Evolutionary conservation across 805 yeast genomes (phyloP), one percentile per base, ranked within the genome.

Genomic region (Lipomyces lipofer): DNA sequence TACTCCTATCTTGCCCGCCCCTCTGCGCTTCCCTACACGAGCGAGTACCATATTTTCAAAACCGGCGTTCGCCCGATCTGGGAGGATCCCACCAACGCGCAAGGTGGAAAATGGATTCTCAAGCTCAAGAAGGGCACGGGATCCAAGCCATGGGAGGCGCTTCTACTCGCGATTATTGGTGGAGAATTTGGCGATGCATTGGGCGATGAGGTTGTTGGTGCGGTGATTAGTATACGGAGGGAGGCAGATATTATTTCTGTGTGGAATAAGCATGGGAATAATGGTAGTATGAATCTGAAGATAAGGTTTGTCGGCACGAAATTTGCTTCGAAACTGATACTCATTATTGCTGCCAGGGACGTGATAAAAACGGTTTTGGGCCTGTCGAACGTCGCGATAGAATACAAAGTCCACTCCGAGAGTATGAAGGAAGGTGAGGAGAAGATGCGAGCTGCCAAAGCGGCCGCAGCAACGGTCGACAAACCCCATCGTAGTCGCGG

Each of bases 51-150:
- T 71, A 81, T 94, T 66, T 92, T 92, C 78, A 86, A 91, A 75
- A 87, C 87, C 69, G 96, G 90, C 53, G 84, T 94, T 67, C 86
- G 88, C 73, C 99, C 99, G 54, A 97, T 94, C 78, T 92, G 99
- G 99, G 99, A 92, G 78, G 97, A 92, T 73, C 78, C 76, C 50
- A 80, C 81, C 60, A 94, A 94, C 73, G 72, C 88, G 57, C 78
- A 84, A 64, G 99, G 99, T 69, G 99, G 98, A 68, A 89, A 88
- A 75, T 94, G 96, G 96, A 78, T 86, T 44, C 85, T 81, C 74
- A 83, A 79, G 72, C 82, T 86, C 72, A 84, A 78, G 71, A 78
- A 81, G 58, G 86, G 79, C 59, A 71, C 38, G 10, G 49, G 56
- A 9, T 30, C 53, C 4, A 25, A 15, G 43, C 39, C 52, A 30